Conservation (phyloP, 345 rosid genomes). For the Salix koriyanagi region DNA sequence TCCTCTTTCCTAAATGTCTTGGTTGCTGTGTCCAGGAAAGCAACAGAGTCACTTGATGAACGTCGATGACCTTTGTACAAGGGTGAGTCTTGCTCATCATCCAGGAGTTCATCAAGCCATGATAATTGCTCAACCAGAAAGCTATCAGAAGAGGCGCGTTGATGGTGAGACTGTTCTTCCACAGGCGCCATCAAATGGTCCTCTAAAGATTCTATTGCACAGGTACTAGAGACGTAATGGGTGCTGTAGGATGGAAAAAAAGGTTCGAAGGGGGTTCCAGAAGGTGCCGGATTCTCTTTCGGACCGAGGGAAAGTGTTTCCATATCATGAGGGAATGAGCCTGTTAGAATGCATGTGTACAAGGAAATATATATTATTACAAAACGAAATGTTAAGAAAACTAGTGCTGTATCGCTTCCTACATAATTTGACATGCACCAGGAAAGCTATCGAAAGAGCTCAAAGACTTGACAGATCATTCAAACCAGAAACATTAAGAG, state of each 20-base stretch:
- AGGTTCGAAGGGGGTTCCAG: not conserved
- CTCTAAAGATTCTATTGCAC: not conserved
- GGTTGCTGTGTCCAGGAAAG: constrained; percentile 31
- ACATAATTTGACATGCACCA: not conserved
- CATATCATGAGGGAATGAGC: not conserved
- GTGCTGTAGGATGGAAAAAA: not conserved
- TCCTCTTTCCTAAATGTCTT: not conserved
- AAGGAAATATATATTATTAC: not conserved
- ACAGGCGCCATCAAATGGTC: constrained; percentile 6
- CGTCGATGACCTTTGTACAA: constrained; percentile 45
- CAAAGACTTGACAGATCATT: not conserved
- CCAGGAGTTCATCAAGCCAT: constrained; percentile 64
- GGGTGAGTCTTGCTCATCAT: constrained; percentile 53
- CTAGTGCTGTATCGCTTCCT: not conserved
- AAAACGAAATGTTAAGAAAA: not conserved
- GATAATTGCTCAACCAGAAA: constrained; percentile 45
- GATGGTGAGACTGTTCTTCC: constrained; percentile 32
- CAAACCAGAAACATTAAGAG: not conserved
- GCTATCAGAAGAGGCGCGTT: constrained; percentile 42
- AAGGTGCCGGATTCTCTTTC: not conserved
- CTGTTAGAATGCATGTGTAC: not conserved
- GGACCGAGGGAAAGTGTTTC: not conserved
- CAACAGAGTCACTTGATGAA: constrained; percentile 59
- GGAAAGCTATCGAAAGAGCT: not conserved
- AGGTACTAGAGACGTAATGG: not conserved